Evolutionary conservation across 768 basidiomycete genomes (phyloP).

Genomic region (Mycena filopes): DNA sequence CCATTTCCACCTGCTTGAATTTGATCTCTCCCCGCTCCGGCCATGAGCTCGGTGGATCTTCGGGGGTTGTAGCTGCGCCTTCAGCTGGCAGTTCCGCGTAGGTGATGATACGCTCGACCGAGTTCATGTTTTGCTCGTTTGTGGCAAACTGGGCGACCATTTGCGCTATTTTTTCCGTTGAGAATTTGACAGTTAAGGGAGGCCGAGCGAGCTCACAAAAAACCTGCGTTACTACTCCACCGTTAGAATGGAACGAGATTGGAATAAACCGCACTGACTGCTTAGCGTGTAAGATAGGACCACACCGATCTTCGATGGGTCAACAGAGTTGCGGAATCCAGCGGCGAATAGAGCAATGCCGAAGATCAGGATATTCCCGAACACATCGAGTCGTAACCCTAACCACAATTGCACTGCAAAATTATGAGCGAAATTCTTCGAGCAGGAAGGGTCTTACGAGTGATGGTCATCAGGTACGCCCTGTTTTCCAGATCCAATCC

Average conservation of each 20-base stretch:
- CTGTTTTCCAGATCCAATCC: conserved; percentile 69
- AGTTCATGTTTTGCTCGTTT: conserved; percentile 79
- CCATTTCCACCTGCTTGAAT: conserved; percentile 66
- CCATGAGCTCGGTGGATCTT: conserved; percentile 62
- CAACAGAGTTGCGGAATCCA: conserved; percentile 58
- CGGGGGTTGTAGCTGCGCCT: conserved; percentile 51
- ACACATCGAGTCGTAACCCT: conserved; percentile 69
- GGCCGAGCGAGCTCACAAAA: conserved; percentile 58
- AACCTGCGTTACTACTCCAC: conserved; percentile 57
- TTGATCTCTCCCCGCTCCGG: conserved; percentile 61
- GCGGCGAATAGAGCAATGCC: conserved; percentile 78
- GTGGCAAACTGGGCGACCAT: conserved; percentile 66
- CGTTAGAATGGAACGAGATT: neutral
- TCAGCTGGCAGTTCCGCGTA: conserved; percentile 73
- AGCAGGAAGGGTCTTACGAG: conserved; percentile 31
- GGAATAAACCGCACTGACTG: conserved; percentile 49
- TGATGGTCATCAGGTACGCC: conserved; percentile 72
- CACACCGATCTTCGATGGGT: conserved; percentile 63
- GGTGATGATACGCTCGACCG: conserved; percentile 75
- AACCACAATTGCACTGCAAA: conserved; percentile 70
- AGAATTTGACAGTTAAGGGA: neutral
- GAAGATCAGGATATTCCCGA: conserved; percentile 74
- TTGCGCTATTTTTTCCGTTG: conserved; percentile 51
- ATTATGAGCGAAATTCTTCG: neutral
- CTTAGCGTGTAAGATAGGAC: conserved; percentile 65